These are phyloP conservation scores for Orbilia ellipsospora DNA, from an alignment of 2,329 filamentous ascomycete genomes.

Conservation along the genomic window DNA sequence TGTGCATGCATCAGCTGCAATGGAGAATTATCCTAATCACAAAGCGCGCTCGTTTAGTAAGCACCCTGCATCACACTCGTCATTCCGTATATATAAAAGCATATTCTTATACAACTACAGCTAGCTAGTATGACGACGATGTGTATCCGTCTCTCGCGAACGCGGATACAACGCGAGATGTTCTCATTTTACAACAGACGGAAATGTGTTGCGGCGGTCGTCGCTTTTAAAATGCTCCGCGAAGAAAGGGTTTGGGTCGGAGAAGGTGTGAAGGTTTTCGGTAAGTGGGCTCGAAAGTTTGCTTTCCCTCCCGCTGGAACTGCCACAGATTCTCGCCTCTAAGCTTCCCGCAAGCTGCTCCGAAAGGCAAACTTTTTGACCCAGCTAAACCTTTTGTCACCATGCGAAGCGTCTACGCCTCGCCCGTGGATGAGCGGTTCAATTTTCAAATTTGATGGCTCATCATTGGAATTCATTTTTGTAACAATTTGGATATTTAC, in stretches of 20 bases:
- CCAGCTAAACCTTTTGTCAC: not conserved
- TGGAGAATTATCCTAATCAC: too few relatives aligned
- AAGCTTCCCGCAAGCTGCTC: not conserved
- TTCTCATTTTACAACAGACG: not conserved
- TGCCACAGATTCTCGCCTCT: constrained; percentile 19
- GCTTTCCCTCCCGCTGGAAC: constrained; percentile 26
- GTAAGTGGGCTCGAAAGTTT: not conserved
- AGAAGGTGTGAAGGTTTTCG: constrained; percentile 14
- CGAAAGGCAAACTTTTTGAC: not conserved
- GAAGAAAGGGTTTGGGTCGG: not conserved
- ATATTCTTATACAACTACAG: too few relatives aligned
- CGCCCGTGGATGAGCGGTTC: not conserved
- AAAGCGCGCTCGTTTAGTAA: too few relatives aligned
- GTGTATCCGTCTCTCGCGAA: too few relatives aligned
- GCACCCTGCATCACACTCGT: too few relatives aligned
- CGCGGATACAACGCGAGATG: too few relatives aligned
- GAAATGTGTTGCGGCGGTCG: not conserved
- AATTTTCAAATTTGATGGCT: not conserved
- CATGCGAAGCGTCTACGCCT: constrained; percentile 18
- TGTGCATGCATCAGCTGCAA: too few relatives aligned
- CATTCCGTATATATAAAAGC: too few relatives aligned
- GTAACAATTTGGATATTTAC: too few relatives aligned
- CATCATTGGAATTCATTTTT: too few relatives aligned
- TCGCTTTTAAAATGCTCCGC: not conserved
- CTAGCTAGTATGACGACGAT: too few relatives aligned